Base-by-base conservation (phyloP, 2,329 filamentous ascomycete species). In the Chrysoporthe austroafricana region DNA sequence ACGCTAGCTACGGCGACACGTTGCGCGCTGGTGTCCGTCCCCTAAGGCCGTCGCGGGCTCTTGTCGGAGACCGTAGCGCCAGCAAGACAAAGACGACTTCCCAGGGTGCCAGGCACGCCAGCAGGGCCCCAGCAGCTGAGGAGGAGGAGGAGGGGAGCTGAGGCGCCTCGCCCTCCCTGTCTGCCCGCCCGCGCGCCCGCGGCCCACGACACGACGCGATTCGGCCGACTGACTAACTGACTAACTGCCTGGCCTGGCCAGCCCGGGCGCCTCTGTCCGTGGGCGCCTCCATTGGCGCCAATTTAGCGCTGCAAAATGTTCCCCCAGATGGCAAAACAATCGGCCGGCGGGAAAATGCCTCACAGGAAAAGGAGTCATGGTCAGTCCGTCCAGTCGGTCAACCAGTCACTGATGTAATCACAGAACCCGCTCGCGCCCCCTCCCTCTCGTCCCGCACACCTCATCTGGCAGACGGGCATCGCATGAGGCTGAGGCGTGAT, bases 251-350 rank as follows among this genome's bases (percentile, higher is more conserved):
- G 36, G 50, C 50, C 50, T 32, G 11, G 50, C 21, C 21, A 16
- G 50, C 21, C 50, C 32, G 50, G 32, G 50, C 7, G 11, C 14
- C 26, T 13, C 21, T 54, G 50, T 54, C 7, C 6, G 50, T 54
- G 50, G 50, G 50, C 50, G 50, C 21, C 32, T 32, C 50, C 9
- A 16, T 4, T 54, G 11, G 50, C 50, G 26, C 50, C 50, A 54
- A 6, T 54, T 54, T 54, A 54, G 50, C 50, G 50, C 50, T 54
- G 26, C 50, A 54, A 54, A 16, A 54, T 32, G 50, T 26, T 54
- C 26, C 32, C 8, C 11, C 11, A 32, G 26, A 54, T 16, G 50
- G 26, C 50, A 54, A 34, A 34, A 26, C 21, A 54, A 32, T n/a
- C 48, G 48, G 6, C 46, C 8, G 48, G 21, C 13, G 4, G 26